Base-by-base conservation (phyloP, 2,329 filamentous ascomycete genomes). In the Penicillium palitans region DNA sequence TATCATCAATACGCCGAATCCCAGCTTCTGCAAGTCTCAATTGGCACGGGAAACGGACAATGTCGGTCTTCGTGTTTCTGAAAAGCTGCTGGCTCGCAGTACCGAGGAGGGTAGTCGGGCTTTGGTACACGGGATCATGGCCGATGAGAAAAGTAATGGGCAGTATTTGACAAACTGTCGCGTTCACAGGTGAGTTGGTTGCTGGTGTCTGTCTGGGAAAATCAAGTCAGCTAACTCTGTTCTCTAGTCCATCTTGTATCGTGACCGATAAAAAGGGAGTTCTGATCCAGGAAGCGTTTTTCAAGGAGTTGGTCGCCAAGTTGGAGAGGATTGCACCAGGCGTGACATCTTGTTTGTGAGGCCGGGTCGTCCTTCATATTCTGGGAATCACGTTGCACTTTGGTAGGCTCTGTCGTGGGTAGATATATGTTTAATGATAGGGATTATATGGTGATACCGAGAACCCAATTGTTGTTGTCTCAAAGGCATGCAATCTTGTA, bases 1-100 rank as follows among this genome's bases (percentile, higher is more conserved):
- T 17, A 68, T 77, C 19, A 58, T 79, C 57, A 79, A 78, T 57
- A 69, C 76, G 13, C 73, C 76, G 0, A 79, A 78, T 47, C 76
- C 77, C 2, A 78, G 77, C 44, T 76, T 71, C 53, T 79, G 77
- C 69, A 74, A 75, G 51, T 78, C 75, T 0, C 64, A 64, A 9
- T 63, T 77, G 2, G 40, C 49, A 42, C 46, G 59, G 12, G 59
- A 61, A 40, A 41, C 37, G 6, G 40, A 44, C 10, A 55, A 39
- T 17, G 27, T 65, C 1, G 59, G 63, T 3, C 62, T 67, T 21
- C 59, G 59, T 12, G 6, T 61, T 15, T 35, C 24, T 3, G 63
- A 62, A 44, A 59, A 52, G 45, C 3, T 66, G 15, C 33, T 66
- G 24, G 64, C 63, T 15, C 58, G 64, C 12, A 61, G 41, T n/a